Evolutionary conservation across 1,139 yeast species (phyloP).

Genomic region (Yamadazyma dendronema): DNA sequence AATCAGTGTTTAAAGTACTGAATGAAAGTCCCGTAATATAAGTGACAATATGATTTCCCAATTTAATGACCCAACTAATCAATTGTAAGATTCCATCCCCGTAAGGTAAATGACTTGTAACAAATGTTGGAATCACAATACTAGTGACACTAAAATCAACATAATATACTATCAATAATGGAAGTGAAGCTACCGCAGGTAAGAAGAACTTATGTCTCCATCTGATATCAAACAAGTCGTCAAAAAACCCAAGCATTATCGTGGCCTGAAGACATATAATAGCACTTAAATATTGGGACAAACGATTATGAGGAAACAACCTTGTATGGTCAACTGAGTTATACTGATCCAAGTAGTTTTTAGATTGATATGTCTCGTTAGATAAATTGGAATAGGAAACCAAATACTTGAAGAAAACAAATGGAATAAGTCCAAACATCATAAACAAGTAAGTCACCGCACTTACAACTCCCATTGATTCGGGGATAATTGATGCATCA

Average conservation of each 20-base stretch:
- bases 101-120: constrained; percentile 34
- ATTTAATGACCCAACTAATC: constrained; percentile 22
- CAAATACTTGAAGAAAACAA: constrained; percentile 77
- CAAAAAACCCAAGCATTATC: constrained; percentile 83
- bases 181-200: constrained; percentile 93
- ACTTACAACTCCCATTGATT: constrained; percentile 85
- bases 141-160: constrained; percentile 93
- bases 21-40: constrained; percentile 38
- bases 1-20: constrained; percentile 36
- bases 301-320: constrained; percentile 75
- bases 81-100: constrained; percentile 22
- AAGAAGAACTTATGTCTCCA: constrained; percentile 97
- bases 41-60: constrained; percentile 36
- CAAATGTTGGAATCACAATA: constrained; percentile 77
- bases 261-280: constrained; percentile 81
- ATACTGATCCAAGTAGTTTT: constrained; percentile 38
- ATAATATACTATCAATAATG: constrained; percentile 84
- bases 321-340: constrained; percentile 27
- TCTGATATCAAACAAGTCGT: constrained; percentile 89
- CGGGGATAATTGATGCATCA: constrained; percentile 68
- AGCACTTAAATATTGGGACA: constrained; percentile 85
- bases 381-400: constrained; percentile 47
- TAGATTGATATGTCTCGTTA: constrained; percentile 33
- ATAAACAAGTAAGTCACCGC: constrained; percentile 78
- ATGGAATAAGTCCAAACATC: constrained; percentile 86